Percentiles rank a stretch among this genome's conserved stretches.
phyloP scores from a whole-genome alignment of 2,329 filamentous ascomycete species.

The Colletotrichum chrysophilum region DNA sequence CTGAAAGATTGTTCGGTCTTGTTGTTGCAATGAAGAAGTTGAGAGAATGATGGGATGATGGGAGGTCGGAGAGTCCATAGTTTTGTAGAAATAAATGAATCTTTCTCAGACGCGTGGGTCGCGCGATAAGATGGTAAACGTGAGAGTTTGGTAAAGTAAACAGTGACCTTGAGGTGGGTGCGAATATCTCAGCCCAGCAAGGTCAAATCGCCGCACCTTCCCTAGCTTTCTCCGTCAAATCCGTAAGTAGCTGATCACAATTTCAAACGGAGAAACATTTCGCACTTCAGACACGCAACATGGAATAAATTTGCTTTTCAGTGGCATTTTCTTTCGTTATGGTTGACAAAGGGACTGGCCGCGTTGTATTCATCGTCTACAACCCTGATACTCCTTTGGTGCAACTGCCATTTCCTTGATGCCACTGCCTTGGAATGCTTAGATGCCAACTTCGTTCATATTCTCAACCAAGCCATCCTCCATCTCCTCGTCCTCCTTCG shows the following conservation, averaged over 20 bases:
- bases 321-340: neutral
- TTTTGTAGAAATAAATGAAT: neutral
- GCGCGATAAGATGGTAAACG: neutral
- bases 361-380: no score
- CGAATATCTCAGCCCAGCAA: neutral
- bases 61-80: neutral
- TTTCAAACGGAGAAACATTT: neutral
- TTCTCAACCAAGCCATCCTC: neutral
- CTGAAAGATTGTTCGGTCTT: rapidly evolving
- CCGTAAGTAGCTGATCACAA: neutral
- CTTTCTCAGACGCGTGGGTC: neutral
- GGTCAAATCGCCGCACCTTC: neutral
- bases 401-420: neutral
- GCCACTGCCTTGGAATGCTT: neutral
- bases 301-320: neutral
- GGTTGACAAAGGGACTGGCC: neutral
- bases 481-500: neutral
- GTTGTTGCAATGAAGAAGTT: rapidly evolving
- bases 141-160: neutral
- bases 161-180: neutral
- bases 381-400: no score
- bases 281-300: neutral
- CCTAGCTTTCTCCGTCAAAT: neutral
- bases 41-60: neutral
- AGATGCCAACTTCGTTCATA: neutral